Evolutionary conservation across 306 rosid species (phyloP).

Genomic region (Vigna hirtella): DNA sequence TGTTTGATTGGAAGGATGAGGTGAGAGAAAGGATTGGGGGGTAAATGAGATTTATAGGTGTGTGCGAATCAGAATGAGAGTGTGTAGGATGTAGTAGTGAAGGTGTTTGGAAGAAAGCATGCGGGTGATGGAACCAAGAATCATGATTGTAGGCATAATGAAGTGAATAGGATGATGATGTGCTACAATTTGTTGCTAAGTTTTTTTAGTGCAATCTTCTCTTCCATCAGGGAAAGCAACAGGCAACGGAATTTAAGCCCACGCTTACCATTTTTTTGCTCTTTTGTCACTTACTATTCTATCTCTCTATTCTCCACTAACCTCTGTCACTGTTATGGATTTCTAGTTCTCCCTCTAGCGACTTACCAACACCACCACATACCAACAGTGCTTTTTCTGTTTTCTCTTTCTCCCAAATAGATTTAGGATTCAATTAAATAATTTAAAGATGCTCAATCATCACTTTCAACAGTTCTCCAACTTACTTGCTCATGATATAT

Average conservation of each 20-base stretch:
- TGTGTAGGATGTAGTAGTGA: slow-evolving; percentile 43
- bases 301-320: slow-evolving; percentile 47
- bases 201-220: slow-evolving; percentile 53
- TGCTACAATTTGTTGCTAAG: slow-evolving; percentile 53
- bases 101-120: slow-evolving; percentile 68
- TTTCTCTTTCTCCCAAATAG: slow-evolving; percentile 38
- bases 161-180: slow-evolving; percentile 78
- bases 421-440: slow-evolving; percentile 39
- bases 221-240: slow-evolving; percentile 50
- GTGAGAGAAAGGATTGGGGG: slow-evolving; percentile 68
- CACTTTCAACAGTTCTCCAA: slow-evolving; percentile 45
- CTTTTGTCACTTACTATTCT: slow-evolving; percentile 44
- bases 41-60: slow-evolving; percentile 81
- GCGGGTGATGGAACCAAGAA: slow-evolving; percentile 98
- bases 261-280: slow-evolving; percentile 54
- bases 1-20: slow-evolving; percentile 37
- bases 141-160: slow-evolving; percentile 94
- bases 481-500: slow-evolving; percentile 37
- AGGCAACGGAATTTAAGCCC: slow-evolving; percentile 58
- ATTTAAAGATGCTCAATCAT: slow-evolving; percentile 44
- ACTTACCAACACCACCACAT: slow-evolving; percentile 38
- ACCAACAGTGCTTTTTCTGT: slow-evolving; percentile 29
- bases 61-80: slow-evolving; percentile 46
- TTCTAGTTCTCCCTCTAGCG: slow-evolving; percentile 39
- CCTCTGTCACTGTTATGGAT: slow-evolving; percentile 45